Percentiles rank a stretch among this genome's conserved stretches.
These are phyloP conservation scores for Ananas comosus DNA, from an alignment of 176 grass and related monocot genomes.

Conservation along the genomic window DNA sequence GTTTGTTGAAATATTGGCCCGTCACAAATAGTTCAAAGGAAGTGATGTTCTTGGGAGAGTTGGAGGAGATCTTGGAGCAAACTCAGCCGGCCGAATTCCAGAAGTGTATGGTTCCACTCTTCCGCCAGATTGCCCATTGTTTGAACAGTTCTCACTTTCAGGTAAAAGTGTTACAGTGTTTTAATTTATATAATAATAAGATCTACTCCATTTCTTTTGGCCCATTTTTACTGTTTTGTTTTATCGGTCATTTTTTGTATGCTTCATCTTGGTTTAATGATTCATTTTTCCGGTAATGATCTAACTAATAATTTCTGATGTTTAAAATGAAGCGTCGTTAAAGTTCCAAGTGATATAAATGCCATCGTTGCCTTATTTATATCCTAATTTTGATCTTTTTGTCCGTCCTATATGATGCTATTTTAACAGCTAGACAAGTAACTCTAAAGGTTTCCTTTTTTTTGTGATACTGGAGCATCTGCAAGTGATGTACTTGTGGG, in stretches of 20 bases:
- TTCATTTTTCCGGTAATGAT: background rate
- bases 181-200: background rate
- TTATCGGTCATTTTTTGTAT: background rate
- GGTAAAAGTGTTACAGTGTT: slow-evolving; percentile 1
- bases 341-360: too few species aligned
- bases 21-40: slow-evolving; percentile 30
- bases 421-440: too few species aligned
- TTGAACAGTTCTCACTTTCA: slow-evolving; percentile 25
- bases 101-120: slow-evolving; percentile 24
- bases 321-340: too few species aligned
- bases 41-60: slow-evolving; percentile 26
- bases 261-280: background rate
- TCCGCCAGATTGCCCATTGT: slow-evolving; percentile 17
- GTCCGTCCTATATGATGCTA: too few species aligned
- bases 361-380: background rate
- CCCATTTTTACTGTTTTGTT: background rate
- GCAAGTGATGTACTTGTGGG: too few species aligned
- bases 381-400: too few species aligned
- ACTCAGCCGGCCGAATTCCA: slow-evolving; percentile 28
- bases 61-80: slow-evolving; percentile 24
- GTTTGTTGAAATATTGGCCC: slow-evolving; percentile 28
- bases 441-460: too few species aligned
- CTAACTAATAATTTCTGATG: background rate
- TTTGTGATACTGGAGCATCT: too few species aligned
- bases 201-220: background rate